Percentiles rank a stretch among this genome's conserved stretches.
Evolutionary conservation across 2,329 filamentous ascomycete genomes (phyloP).

Genomic region (Neurospora crassa): DNA sequence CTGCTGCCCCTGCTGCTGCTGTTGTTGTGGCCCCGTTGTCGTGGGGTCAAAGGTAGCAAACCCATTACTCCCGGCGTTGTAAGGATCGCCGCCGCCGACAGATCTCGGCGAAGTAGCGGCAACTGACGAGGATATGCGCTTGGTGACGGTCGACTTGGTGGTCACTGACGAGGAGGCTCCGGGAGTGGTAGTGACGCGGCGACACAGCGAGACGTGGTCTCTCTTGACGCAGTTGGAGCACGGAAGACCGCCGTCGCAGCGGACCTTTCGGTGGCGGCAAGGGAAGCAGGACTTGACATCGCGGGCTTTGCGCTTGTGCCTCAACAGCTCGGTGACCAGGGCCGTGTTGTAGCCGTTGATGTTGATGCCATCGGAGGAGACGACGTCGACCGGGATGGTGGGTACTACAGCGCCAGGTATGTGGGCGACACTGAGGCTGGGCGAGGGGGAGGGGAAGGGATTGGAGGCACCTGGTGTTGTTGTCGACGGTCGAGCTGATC

Average conservation of each 20-base stretch:
- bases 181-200: not conserved
- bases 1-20: not conserved
- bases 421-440: not conserved
- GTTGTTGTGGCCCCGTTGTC: not conserved
- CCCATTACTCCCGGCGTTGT: not conserved
- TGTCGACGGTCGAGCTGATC: not conserved
- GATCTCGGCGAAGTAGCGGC: not conserved
- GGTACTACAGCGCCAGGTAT: not conserved
- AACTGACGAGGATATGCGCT: not conserved
- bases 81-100: not conserved
- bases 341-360: slow-evolving; percentile 1
- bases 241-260: slow-evolving; percentile 2
- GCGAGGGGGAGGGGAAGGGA: not conserved
- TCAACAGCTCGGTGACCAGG: slow-evolving; percentile 3
- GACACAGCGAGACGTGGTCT: slow-evolving; percentile 4
- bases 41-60: not conserved
- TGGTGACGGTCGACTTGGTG: not conserved
- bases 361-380: not conserved
- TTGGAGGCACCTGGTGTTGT: not conserved
- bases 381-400: not conserved
- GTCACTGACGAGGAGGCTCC: not conserved
- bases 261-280: slow-evolving; percentile 6
- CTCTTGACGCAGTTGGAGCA: slow-evolving; percentile 4
- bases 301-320: slow-evolving; percentile 2
- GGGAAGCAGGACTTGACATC: slow-evolving; percentile 7